Evolutionary conservation across 768 basidiomycete genomes (phyloP).

Genomic region (Phaeotremella skinneri): DNA sequence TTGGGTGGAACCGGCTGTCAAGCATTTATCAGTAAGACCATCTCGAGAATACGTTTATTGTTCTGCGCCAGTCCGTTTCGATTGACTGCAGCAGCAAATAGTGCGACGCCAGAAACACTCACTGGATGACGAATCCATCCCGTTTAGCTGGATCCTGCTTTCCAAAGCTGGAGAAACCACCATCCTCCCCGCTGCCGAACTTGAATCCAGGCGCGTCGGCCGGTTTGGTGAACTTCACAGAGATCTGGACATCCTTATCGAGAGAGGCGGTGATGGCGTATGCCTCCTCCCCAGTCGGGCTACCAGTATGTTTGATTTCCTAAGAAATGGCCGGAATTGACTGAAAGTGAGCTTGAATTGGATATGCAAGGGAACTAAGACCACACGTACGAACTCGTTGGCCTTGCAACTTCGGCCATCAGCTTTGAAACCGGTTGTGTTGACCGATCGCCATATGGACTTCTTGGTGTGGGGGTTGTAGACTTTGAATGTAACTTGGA

Average conservation of each 20-base stretch:
- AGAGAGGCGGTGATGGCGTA: conserved; percentile 79
- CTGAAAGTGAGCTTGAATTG: conserved; percentile 69
- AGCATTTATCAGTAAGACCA: background rate
- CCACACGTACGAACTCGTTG: conserved; percentile 48
- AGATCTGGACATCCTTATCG: conserved; percentile 73
- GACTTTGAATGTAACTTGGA: conserved; percentile 90
- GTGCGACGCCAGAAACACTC: conserved; percentile 14
- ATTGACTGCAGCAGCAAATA: background rate
- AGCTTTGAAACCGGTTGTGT: conserved; percentile 54
- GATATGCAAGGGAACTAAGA: background rate
- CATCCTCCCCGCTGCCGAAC: conserved; percentile 79
- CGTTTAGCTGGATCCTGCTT: conserved; percentile 44
- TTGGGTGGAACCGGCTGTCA: conserved; percentile 75
- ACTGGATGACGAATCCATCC: conserved; percentile 69
- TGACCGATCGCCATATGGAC: conserved; percentile 79
- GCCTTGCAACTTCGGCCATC: conserved; percentile 42
- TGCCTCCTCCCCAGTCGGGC: conserved; percentile 62
- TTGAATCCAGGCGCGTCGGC: conserved; percentile 80
- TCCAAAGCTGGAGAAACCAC: conserved; percentile 59
- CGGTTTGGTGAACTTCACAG: conserved; percentile 69
- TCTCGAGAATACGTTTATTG: background rate
- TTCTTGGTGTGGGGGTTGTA: conserved; percentile 74
- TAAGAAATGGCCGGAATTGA: conserved; percentile 75
- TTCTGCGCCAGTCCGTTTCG: background rate
- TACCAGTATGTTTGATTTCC: conserved; percentile 51